phyloP scores from a whole-genome alignment of 495 filamentous ascomycete species.

The Aspergillus kassunensis region DNA sequence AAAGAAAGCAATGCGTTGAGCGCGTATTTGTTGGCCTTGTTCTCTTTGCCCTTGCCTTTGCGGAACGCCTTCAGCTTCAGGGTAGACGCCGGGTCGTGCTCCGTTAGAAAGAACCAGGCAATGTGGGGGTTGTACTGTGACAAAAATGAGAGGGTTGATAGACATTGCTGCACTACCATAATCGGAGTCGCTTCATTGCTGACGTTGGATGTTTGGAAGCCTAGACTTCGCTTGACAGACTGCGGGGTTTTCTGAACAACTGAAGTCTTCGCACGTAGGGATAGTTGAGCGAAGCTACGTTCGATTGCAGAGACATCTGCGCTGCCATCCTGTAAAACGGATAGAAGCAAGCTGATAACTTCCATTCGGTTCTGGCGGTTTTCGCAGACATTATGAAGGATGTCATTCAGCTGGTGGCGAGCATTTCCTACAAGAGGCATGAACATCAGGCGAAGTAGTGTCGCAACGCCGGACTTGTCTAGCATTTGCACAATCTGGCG shows the following conservation, averaged over 20 bases:
- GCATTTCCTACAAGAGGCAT: constrained; percentile 82
- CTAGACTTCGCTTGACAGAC: constrained; percentile 64
- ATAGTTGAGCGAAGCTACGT: constrained; percentile 88
- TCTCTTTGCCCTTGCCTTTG: constrained; percentile 83
- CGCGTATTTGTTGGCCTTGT: constrained; percentile 79
- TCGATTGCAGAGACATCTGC: constrained; percentile 90
- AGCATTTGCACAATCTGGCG: constrained; percentile 90
- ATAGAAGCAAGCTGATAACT: constrained; percentile 87
- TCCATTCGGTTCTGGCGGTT: constrained; percentile 93
- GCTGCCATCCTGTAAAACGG: constrained; percentile 95
- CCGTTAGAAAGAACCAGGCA: constrained; percentile 88
- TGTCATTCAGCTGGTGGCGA: constrained; percentile 73
- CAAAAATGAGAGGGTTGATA: constrained; percentile 74
- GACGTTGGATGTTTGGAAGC: constrained; percentile 51
- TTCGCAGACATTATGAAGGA: constrained; percentile 84
- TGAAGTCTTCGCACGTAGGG: constrained; percentile 81
- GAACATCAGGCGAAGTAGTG: constrained; percentile 93
- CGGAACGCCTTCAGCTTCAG: constrained; percentile 73
- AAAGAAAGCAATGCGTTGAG: constrained; percentile 86
- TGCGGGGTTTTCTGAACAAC: constrained; percentile 74
- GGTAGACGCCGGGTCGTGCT: constrained; percentile 73
- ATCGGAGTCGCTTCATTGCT: constrained; percentile 82
- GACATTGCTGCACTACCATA: constrained; percentile 92
- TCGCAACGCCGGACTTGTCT: constrained; percentile 92
- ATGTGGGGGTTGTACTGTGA: constrained; percentile 79